Base-by-base conservation (phyloP, 2,329 filamentous ascomycete species). In the Fusarium pininemorale region DNA sequence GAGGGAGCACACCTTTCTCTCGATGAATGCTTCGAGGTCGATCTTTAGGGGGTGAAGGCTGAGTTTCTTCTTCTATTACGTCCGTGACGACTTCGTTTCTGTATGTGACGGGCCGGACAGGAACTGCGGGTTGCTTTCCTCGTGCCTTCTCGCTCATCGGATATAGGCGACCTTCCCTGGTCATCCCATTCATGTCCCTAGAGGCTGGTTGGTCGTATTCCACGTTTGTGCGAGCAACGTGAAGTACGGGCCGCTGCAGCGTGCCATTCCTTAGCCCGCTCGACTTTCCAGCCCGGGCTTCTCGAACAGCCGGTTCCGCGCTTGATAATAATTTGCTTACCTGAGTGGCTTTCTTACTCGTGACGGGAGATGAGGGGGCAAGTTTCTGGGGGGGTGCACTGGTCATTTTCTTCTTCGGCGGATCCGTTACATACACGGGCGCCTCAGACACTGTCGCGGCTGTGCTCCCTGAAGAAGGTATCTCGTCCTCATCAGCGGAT, bases 341-440 rank as follows among this genome's bases (percentile, higher is more conserved):
- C 67, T 88, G 80, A 14, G 84, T 80, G 1, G 87, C 84, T 50
- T 86, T 83, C 58, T 85, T 83, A 76, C 85, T 88, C 10, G 83
- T 82, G 4, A 82, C 79, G 16, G 82, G 81, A 13, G 82, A 83
- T 4, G 84, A 84, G 9, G 84, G 85, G 26, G 87, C 83, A 66
- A 87, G 84, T 47, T 84, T 84, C 62, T 84, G 86, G 12, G 72
- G 64, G 26, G 75, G 53, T 26, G 71, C 35, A 5, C 65, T 24
- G 14, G 54, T 26, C 24, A 76, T 54, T 61, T 80, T 83, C 65
- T 80, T 81, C 58, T 77, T 79, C 18, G 76, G 75, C 26, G 79
- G 79, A 47, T 79, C 76, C 28, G 66, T 69, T 39, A 79, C 68
- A 41, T 77, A 73, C 20, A 75, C 56, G 14, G 77, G 78, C 63